Evolutionary conservation across 2,329 filamentous ascomycete genomes (phyloP).

Genomic region (Clarireedia paspali): DNA sequence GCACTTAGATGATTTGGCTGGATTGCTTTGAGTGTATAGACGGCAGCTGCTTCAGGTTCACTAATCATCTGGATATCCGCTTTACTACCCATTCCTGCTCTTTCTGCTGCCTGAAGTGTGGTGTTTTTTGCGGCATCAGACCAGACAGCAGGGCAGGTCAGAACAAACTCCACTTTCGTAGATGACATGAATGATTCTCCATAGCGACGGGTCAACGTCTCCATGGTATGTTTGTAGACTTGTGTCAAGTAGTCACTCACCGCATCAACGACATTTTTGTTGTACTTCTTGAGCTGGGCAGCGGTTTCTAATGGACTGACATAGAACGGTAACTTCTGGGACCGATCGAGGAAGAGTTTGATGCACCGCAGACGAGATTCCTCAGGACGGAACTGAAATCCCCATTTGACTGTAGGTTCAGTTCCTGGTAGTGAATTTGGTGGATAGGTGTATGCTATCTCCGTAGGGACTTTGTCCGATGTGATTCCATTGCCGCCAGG

Average conservation of each 20-base stretch:
- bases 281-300: constrained; percentile 64
- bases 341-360: constrained; percentile 75
- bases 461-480: constrained; percentile 80
- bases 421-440: constrained; percentile 32
- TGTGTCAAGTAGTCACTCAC: constrained; percentile 74
- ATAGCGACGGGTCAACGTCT: constrained; percentile 65
- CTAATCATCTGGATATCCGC: constrained; percentile 71
- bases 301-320: constrained; percentile 72
- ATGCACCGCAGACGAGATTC: constrained; percentile 71
- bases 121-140: constrained; percentile 80
- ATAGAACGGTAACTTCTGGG: constrained; percentile 74
- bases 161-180: constrained; percentile 69
- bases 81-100: constrained; percentile 67
- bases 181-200: constrained; percentile 72
- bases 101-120: constrained; percentile 68
- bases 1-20: constrained; percentile 66
- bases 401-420: constrained; percentile 59
- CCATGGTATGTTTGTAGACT: constrained; percentile 71
- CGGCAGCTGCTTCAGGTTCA: constrained; percentile 72
- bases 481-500: constrained; percentile 78
- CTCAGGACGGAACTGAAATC: constrained; percentile 74
- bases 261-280: constrained; percentile 71
- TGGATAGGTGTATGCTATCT: constrained; percentile 53
- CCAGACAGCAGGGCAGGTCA: constrained; percentile 80
- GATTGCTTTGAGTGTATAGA: constrained; percentile 73